A percentile compares a stretch with the other conserved stretches of the same genome.
These are phyloP conservation scores for Podaxis sp. DNA, from an alignment of 768 basidiomycete genomes.

Conservation along the genomic window DNA sequence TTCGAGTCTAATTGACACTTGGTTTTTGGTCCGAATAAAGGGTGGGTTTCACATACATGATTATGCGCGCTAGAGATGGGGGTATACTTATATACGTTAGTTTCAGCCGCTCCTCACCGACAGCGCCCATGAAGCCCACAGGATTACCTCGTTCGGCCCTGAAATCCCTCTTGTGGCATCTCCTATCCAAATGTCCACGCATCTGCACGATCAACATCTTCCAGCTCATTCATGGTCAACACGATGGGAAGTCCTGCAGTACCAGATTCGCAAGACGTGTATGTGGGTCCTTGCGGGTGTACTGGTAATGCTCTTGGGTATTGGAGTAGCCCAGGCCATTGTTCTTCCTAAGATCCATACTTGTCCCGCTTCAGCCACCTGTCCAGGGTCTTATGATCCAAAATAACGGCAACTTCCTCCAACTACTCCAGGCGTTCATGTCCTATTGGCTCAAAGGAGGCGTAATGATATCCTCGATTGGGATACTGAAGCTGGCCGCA, in stretches of 20 bases:
- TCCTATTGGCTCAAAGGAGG: conserved; percentile 20
- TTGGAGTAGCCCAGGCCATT: conserved; percentile 11
- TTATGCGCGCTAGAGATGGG: no score
- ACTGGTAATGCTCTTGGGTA: conserved; percentile 17
- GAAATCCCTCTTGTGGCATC: neutral
- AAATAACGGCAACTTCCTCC: conserved; percentile 16
- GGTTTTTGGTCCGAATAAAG: no score
- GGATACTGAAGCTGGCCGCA: conserved; percentile 17
- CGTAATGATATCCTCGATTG: conserved; percentile 13
- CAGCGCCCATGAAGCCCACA: neutral
- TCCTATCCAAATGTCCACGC: neutral
- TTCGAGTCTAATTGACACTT: no score
- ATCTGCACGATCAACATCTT: neutral
- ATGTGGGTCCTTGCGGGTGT: conserved; percentile 16
- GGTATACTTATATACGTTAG: no score
- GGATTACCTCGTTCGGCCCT: neutral
- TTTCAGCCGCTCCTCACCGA: neutral
- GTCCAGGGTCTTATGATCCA: conserved; percentile 16
- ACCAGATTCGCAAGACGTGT: neutral
- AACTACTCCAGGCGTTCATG: conserved; percentile 19
- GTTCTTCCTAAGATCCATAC: conserved; percentile 16
- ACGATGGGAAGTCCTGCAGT: neutral
- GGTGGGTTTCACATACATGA: no score
- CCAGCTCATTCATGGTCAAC: neutral
- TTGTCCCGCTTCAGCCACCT: conserved; percentile 15